Conservation (phyloP, 225 moss, liverwort and hornwort genomes). For the Physcomitrium patens region DNA sequence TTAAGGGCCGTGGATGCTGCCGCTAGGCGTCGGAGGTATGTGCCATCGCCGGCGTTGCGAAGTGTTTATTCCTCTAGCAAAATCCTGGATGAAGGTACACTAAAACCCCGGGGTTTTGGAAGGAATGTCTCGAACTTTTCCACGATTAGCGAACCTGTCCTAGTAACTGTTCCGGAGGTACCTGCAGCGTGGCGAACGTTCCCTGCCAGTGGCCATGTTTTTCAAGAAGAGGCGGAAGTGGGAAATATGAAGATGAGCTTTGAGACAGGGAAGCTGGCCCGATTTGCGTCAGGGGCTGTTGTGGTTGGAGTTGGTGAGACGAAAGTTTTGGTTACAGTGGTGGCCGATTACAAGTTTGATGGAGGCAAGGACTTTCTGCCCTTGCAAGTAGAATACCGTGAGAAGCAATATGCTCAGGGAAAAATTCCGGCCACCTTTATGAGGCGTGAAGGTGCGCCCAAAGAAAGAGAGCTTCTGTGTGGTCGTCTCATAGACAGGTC, state of each 20-base stretch:
- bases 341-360: conserved; percentile 69
- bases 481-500: conserved; percentile 90
- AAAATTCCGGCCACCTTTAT: conserved; percentile 95
- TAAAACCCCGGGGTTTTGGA: conserved; percentile 8
- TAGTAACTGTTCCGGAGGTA: conserved; percentile 44
- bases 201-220: conserved; percentile 73
- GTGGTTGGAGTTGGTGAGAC: conserved; percentile 87
- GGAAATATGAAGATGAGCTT: conserved; percentile 63
- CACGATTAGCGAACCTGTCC: conserved; percentile 27
- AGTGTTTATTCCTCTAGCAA: background rate
- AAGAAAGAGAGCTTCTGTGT: conserved; percentile 90
- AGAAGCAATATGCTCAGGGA: conserved; percentile 92
- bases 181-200: conserved; percentile 84
- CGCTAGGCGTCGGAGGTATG: conserved; percentile 17
- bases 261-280: conserved; percentile 94
- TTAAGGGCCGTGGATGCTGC: conserved; percentile 31
- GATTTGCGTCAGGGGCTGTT: conserved; percentile 89
- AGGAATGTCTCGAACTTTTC: conserved; percentile 26
- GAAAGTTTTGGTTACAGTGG: conserved; percentile 85
- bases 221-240: conserved; percentile 66
- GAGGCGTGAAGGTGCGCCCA: conserved; percentile 93
- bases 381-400: conserved; percentile 93
- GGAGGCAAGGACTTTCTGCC: conserved; percentile 68
- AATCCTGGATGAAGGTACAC: background rate
- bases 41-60: background rate